A percentile compares a stretch with the other conserved stretches of the same genome.
These are phyloP conservation scores for Ogataea salicorniae DNA, from an alignment of 805 yeast genomes.

Conservation along the genomic window DNA sequence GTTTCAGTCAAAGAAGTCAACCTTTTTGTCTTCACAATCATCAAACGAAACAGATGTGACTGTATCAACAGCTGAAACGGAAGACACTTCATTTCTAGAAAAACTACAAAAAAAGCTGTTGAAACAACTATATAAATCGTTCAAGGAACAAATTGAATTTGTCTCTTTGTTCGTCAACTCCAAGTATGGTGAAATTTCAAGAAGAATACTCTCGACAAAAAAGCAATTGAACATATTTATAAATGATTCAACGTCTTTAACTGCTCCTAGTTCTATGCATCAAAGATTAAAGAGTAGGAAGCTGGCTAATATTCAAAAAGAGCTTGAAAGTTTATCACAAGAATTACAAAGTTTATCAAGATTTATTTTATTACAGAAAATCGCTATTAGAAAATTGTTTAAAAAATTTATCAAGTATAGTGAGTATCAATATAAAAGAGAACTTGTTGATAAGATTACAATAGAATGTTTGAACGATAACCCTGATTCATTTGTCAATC, in stretches of 20 bases:
- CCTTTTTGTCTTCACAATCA: constrained; percentile 11
- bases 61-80: background rate
- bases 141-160: constrained; percentile 56
- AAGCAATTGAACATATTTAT: constrained; percentile 25
- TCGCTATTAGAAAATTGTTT: constrained; percentile 66
- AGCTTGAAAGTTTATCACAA: constrained; percentile 37
- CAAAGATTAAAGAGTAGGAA: constrained; percentile 21
- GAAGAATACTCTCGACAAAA: constrained; percentile 32
- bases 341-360: constrained; percentile 64
- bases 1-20: constrained; percentile 3
- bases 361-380: constrained; percentile 66
- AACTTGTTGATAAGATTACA: constrained; percentile 29
- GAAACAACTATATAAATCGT: constrained; percentile 35
- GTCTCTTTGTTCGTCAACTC: constrained; percentile 59
- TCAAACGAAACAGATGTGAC: constrained; percentile 13
- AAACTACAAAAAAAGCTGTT: constrained; percentile 19
- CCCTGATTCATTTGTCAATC: constrained; percentile 52
- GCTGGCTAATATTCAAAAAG: constrained; percentile 27
- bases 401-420: constrained; percentile 59
- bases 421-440: constrained; percentile 27
- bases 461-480: constrained; percentile 29
- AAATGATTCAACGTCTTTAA: constrained; percentile 9
- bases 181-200: constrained; percentile 64
- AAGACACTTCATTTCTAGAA: constrained; percentile 6
- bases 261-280: constrained; percentile 5